A percentile compares a stretch with the other conserved stretches of the same genome.
Evolutionary conservation across 164 flowering plant genomes (phyloP).

Genomic region (Stephania japonica): DNA sequence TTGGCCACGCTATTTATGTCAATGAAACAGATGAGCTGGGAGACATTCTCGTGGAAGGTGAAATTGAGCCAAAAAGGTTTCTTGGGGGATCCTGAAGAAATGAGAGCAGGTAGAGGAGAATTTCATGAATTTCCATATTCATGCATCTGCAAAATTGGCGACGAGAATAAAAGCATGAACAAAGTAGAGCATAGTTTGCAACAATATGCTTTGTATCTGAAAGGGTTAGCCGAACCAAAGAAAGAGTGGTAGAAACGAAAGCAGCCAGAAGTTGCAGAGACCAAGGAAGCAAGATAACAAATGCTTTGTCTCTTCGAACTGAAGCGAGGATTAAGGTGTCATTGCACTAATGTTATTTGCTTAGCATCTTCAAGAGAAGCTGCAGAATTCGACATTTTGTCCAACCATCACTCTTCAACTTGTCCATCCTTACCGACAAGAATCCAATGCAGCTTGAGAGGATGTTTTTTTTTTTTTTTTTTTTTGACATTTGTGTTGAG

Average conservation of each 20-base stretch:
- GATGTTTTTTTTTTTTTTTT: neutral
- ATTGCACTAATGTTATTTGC: no score
- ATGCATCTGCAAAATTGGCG: slow-evolving; percentile 60
- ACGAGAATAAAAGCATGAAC: neutral
- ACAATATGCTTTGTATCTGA: neutral
- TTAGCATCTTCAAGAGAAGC: no score
- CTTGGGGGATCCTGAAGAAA: slow-evolving; percentile 97
- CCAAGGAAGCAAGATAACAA: neutral
- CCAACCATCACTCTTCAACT: neutral
- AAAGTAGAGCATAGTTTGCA: neutral
- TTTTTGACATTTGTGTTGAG: neutral
- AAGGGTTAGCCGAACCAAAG: neutral
- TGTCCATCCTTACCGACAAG: neutral
- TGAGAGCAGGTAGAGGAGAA: slow-evolving; percentile 80
- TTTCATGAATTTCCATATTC: slow-evolving; percentile 83
- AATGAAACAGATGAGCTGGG: slow-evolving; percentile 65
- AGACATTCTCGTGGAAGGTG: slow-evolving; percentile 64
- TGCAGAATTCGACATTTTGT: neutral
- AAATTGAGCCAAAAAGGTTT: slow-evolving; percentile 75
- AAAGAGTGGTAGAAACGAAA: slow-evolving; percentile 6
- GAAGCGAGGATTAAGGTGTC: no score
- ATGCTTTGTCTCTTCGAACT: slow-evolving; percentile 1
- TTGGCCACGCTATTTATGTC: slow-evolving; percentile 70
- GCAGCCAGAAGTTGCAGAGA: slow-evolving; percentile 7
- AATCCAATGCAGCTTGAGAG: neutral